Conservation (phyloP, 129 eudicot species). For the Flaveria brownii region DNA sequence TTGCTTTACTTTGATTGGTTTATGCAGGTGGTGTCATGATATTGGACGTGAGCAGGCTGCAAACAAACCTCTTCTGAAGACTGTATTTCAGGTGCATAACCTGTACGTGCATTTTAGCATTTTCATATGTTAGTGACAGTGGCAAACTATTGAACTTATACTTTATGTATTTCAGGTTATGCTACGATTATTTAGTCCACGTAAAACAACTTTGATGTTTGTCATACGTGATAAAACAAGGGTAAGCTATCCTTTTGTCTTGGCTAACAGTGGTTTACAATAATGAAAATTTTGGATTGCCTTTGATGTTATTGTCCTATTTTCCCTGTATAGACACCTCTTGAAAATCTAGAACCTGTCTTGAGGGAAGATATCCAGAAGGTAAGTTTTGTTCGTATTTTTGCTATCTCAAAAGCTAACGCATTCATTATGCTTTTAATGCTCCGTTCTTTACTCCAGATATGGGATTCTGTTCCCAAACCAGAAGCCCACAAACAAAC, state of each 20-base stretch:
- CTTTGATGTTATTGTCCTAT: slow-evolving; percentile 28
- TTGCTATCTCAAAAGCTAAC: neutral
- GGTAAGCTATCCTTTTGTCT: too few species aligned
- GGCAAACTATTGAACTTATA: slow-evolving; percentile 21
- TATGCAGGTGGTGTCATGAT: slow-evolving; percentile 85
- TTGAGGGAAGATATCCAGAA: slow-evolving; percentile 18
- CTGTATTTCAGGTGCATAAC: slow-evolving; percentile 22
- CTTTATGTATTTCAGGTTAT: slow-evolving; percentile 60
- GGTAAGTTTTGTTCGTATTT: slow-evolving; percentile 32
- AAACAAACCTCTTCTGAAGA: slow-evolving; percentile 72
- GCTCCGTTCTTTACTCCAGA: slow-evolving; percentile 42
- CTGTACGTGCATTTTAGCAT: neutral
- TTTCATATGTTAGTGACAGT: slow-evolving; percentile 11
- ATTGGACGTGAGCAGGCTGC: slow-evolving; percentile 98
- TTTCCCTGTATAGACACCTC: slow-evolving; percentile 70
- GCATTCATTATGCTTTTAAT: neutral
- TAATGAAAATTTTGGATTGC: neutral
- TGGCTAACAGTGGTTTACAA: neutral
- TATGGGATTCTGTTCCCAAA: slow-evolving; percentile 98
- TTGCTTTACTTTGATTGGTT: slow-evolving; percentile 24
- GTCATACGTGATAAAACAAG: slow-evolving; percentile 96
- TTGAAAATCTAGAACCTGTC: slow-evolving; percentile 91
- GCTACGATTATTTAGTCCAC: slow-evolving; percentile 99
- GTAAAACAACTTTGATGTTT: slow-evolving; percentile 27
- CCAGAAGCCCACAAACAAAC: slow-evolving; percentile 96